Evolutionary conservation across 345 rosid species (phyloP).

Genomic region (Laguncularia racemosa): DNA sequence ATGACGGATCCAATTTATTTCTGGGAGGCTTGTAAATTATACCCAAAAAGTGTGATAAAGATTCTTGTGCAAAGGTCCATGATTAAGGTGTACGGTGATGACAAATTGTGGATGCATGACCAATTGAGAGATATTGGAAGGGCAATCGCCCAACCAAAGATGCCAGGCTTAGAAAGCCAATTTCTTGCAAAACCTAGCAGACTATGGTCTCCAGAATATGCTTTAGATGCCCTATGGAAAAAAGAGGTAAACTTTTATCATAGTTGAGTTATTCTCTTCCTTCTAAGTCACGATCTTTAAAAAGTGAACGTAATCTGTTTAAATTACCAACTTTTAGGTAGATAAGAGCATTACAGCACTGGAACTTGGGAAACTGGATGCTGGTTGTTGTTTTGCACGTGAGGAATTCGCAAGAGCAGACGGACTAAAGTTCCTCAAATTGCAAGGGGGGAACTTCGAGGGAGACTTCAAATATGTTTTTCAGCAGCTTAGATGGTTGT

Average conservation of each 20-base stretch:
- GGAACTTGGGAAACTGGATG: not conserved
- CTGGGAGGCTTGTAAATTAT: not conserved
- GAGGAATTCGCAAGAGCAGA: not conserved
- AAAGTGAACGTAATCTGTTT: too few species aligned
- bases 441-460: too few species aligned
- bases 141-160: too few species aligned
- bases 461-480: too few species aligned
- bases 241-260: too few species aligned
- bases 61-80: not conserved
- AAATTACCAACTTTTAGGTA: not conserved
- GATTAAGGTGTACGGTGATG: not conserved
- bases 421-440: not conserved
- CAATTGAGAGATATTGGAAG: too few species aligned
- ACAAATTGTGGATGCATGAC: not conserved
- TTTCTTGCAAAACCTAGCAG: too few species aligned
- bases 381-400: not conserved
- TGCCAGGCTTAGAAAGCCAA: too few species aligned
- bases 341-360: not conserved
- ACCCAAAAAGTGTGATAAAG: not conserved
- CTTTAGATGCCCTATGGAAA: too few species aligned
- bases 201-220: too few species aligned
- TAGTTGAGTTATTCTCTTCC: too few species aligned
- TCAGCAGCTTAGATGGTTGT: not conserved
- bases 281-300: too few species aligned
- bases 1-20: not conserved